Conservation (phyloP, 352 stramenopile genomes). For the Globisporangium alternatum region DNA sequence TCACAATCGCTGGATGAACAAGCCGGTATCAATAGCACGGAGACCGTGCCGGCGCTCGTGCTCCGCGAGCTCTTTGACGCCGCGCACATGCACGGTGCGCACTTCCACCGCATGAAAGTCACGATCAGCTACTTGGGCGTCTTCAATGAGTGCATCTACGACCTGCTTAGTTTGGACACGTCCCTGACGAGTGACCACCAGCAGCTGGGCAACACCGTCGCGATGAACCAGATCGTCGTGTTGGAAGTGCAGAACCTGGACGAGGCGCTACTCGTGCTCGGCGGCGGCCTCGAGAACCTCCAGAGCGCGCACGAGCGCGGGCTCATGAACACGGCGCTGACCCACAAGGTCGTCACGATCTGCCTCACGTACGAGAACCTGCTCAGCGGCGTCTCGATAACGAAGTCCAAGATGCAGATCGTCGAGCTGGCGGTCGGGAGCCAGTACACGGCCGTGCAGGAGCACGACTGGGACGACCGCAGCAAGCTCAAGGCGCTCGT, state of each 20-base stretch:
- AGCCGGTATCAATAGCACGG: not conserved
- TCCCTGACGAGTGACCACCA: conserved; percentile 13
- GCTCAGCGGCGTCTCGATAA: conserved; percentile 25
- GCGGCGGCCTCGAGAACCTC: conserved; percentile 48
- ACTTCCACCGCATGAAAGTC: conserved; percentile 50
- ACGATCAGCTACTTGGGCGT: conserved; percentile 90
- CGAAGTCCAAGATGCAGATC: conserved; percentile 68
- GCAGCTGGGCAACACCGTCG: conserved; percentile 1
- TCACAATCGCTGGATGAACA: not conserved
- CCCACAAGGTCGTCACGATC: conserved; percentile 65
- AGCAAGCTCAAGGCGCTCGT: conserved; percentile 47
- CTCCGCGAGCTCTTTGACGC: conserved; percentile 50
- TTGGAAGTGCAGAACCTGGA: conserved; percentile 64
- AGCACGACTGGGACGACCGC: conserved; percentile 20
- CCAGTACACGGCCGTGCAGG: conserved; percentile 24
- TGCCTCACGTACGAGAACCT: conserved; percentile 57
- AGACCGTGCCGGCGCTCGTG: conserved; percentile 39
- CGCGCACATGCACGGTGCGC: conserved; percentile 27
- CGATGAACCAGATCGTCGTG: conserved; percentile 48
- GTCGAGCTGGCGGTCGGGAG: conserved; percentile 49
- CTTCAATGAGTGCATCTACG: conserved; percentile 93
- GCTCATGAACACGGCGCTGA: conserved; percentile 30
- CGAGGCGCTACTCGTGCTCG: conserved; percentile 60
- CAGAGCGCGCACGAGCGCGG: conserved; percentile 20
- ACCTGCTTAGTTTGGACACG: conserved; percentile 83